Evolutionary conservation across 331 rosid species (phyloP).

Genomic region (Arachis monticola): DNA sequence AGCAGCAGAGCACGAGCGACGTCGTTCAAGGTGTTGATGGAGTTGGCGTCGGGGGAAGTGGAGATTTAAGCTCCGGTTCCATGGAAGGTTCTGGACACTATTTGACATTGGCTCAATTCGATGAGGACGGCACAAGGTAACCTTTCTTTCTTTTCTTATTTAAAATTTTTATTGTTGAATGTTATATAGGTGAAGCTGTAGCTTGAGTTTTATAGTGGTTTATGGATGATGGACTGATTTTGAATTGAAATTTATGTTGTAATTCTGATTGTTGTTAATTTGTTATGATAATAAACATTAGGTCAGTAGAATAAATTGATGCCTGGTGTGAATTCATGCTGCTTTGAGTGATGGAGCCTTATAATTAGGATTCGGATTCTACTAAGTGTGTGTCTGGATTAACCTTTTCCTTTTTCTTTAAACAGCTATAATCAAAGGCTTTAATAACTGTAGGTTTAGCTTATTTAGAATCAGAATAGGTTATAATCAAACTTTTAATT

Average conservation of each 20-base stretch:
- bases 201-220: neutral
- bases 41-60: constrained; percentile 43
- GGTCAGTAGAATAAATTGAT: constrained; percentile 15
- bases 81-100: constrained; percentile 58
- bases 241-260: neutral
- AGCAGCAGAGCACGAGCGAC: constrained; percentile 4
- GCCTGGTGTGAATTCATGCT: constrained; percentile 10
- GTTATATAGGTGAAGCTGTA: neutral
- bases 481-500: neutral
- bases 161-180: neutral
- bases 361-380: neutral
- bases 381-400: no score
- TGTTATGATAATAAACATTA: neutral
- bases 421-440: no score
- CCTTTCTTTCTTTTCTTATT: neutral
- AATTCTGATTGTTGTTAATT: neutral
- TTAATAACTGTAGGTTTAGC: neutral
- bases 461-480: neutral
- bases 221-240: neutral
- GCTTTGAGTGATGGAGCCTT: neutral
- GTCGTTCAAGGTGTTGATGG: constrained; percentile 37
- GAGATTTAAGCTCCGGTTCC: constrained; percentile 51
- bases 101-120: constrained; percentile 53
- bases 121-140: constrained; percentile 70
- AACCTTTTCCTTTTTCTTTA: no score